Evolutionary conservation across 2,329 filamentous ascomycete species (phyloP), one percentile per base, ranked within the genome.

Genomic region (Phyllachora maydis): DNA sequence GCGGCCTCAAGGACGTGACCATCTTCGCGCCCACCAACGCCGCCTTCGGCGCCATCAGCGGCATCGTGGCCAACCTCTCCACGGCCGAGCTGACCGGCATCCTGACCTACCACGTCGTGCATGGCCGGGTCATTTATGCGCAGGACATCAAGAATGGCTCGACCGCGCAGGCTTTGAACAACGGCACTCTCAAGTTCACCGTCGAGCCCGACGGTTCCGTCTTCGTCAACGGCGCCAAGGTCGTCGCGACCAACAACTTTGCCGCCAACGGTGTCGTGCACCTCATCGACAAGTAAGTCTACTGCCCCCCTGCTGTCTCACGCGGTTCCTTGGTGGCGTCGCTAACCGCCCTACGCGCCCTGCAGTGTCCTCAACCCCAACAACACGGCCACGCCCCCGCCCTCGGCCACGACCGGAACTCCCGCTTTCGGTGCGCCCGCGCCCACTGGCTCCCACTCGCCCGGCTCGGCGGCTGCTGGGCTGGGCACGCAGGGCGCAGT

Each of bases 41-140:
- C 2, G 67, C 67, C 8, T 67, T 75, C 46, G 48, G 56, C 16
- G 42, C 48, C 14, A 61, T 74, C 20, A 64, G 58, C 8, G 22
- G 46, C 29, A 30, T 37, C 26, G 37, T 66, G 8, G 39, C 43
- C 14, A 52, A 53, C 27, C 40, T 70, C 15, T 51, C 50, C 13
- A 38, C 43, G 1, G 41, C 52, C 4, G 41, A 63, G 9, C 48
- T 74, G 2, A 40, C 50, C 3, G 41, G 40, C 14, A 54, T 76
- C 23, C 50, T 77, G 16, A 45, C 53, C 14, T 78, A 78, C 45
- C 72, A 79, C 39, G 54, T 76, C 24, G 45, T 77, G 21, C 50
- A 52, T 21, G 56, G 55, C 21, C 51, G 50, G 6, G 52, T 69
- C 2, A 48, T 47, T 25, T 74, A 72, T 45, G 59, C 54, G 23